Evolutionary conservation across 2,329 filamentous ascomycete species (phyloP).

Genomic region (Sporothrix inflata): DNA sequence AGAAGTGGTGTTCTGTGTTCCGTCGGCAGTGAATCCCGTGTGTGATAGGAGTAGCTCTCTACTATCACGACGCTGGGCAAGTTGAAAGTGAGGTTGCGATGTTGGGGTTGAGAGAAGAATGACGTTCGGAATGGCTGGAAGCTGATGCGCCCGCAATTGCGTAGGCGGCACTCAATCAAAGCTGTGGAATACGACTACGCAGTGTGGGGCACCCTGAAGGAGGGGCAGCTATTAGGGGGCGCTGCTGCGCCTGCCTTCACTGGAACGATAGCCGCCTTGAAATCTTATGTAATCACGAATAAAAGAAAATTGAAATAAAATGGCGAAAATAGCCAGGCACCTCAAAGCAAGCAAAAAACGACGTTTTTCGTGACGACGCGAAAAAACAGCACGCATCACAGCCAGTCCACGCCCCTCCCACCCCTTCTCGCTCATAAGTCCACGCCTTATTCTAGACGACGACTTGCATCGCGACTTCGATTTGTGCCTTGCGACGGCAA

Average conservation of each 20-base stretch:
- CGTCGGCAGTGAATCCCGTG: background rate
- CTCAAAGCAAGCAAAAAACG: conserved; percentile 11
- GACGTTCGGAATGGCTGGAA: conserved; percentile 26
- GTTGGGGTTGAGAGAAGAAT: background rate
- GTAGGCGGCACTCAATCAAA: conserved; percentile 13
- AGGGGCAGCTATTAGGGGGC: conserved; percentile 8
- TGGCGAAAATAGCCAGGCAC: conserved; percentile 8
- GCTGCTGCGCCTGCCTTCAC: background rate
- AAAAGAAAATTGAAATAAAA: conserved; percentile 13
- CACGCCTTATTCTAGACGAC: background rate
- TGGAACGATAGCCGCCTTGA: background rate
- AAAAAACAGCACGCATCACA: conserved; percentile 5
- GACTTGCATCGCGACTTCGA: background rate
- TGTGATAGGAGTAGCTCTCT: conserved; percentile 95
- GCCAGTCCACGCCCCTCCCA: background rate
- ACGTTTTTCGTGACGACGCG: conserved; percentile 17
- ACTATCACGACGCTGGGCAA: conserved; percentile 67
- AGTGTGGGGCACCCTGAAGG: conserved; percentile 13
- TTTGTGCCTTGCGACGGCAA: background rate
- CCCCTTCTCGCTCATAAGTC: background rate
- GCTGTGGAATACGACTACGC: conserved; percentile 14
- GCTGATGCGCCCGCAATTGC: conserved; percentile 16
- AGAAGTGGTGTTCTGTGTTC: background rate
- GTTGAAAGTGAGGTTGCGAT: background rate
- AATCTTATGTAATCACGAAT: conserved; percentile 13